A percentile compares a stretch with the other conserved stretches of the same genome.
These are phyloP conservation scores for Tulasnella sp. DNA, from an alignment of 768 basidiomycete species.

Conservation along the genomic window DNA sequence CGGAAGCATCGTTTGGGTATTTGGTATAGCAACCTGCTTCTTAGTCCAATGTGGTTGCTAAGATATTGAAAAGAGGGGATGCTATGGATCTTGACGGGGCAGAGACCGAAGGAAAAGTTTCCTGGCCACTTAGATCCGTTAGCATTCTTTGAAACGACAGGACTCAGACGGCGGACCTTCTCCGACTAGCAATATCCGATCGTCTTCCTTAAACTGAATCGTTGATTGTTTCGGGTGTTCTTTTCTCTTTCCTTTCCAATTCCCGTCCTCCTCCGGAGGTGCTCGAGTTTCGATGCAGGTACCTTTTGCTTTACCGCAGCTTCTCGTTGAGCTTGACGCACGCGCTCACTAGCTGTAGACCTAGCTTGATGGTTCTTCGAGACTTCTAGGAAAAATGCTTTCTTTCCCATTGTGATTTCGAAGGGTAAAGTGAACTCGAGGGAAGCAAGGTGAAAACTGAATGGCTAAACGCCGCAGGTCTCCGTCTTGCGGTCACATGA, in stretches of 20 bases:
- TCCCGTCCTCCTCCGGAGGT: not conserved
- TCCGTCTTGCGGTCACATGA: no score
- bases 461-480: not conserved
- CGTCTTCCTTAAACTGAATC: constrained; percentile 60
- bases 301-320: not conserved
- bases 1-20: constrained; percentile 66
- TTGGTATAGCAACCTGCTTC: constrained; percentile 73
- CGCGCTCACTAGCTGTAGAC: not conserved
- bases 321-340: not conserved
- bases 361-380: not conserved
- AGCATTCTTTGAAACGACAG: not conserved
- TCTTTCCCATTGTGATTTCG: not conserved
- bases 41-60: constrained; percentile 82
- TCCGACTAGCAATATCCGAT: constrained; percentile 70
- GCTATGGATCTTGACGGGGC: constrained; percentile 55
- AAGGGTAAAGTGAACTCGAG: not conserved
- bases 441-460: not conserved
- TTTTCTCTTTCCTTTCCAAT: not conserved
- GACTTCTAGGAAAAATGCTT: not conserved
- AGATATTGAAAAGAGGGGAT: constrained; percentile 58
- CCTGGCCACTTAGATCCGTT: constrained; percentile 30
- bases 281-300: not conserved
- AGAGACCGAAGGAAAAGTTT: constrained; percentile 86
- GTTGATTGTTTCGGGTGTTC: not conserved
- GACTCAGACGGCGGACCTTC: constrained; percentile 55